Evolutionary conservation across 768 basidiomycete species (phyloP).

Genomic region (Phlebiopsis gigantea): DNA sequence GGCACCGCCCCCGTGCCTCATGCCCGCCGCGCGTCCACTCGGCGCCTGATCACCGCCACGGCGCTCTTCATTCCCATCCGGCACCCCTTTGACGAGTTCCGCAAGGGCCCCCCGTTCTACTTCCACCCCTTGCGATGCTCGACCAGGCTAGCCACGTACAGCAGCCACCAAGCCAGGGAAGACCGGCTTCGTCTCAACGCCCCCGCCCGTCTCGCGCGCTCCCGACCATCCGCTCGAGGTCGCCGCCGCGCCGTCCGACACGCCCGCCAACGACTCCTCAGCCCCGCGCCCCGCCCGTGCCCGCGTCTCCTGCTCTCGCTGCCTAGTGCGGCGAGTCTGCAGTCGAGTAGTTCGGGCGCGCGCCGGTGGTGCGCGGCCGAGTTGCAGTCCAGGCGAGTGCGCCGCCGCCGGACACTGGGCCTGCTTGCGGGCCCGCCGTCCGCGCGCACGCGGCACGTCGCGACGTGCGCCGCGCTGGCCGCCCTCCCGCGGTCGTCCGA

Average conservation of each 20-base stretch:
- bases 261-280: slow-evolving; percentile 11
- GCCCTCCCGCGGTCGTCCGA: slow-evolving; percentile 1
- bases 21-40: slow-evolving; percentile 10
- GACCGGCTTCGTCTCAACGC: slow-evolving; percentile 18
- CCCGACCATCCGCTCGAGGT: slow-evolving; percentile 10
- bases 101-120: slow-evolving; percentile 23
- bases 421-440: slow-evolving; percentile 16
- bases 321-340: neutral
- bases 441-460: slow-evolving; percentile 1
- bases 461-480: neutral
- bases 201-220: neutral
- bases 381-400: slow-evolving; percentile 16
- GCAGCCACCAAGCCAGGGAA: slow-evolving; percentile 17
- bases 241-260: slow-evolving; percentile 14
- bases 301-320: no score
- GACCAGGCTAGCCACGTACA: slow-evolving; percentile 17
- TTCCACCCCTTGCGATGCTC: slow-evolving; percentile 16
- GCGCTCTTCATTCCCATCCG: slow-evolving; percentile 17
- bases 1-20: slow-evolving; percentile 11
- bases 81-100: slow-evolving; percentile 17
- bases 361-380: neutral
- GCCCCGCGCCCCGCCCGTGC: slow-evolving; percentile 18
- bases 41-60: slow-evolving; percentile 44
- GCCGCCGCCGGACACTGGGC: slow-evolving; percentile 8
- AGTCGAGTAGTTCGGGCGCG: neutral